A percentile compares a stretch with the other conserved stretches of the same genome.
These are phyloP conservation scores for Apophysomyces ossiformis DNA, from an alignment of 371 early-diverging fungal genomes.

Conservation along the genomic window DNA sequence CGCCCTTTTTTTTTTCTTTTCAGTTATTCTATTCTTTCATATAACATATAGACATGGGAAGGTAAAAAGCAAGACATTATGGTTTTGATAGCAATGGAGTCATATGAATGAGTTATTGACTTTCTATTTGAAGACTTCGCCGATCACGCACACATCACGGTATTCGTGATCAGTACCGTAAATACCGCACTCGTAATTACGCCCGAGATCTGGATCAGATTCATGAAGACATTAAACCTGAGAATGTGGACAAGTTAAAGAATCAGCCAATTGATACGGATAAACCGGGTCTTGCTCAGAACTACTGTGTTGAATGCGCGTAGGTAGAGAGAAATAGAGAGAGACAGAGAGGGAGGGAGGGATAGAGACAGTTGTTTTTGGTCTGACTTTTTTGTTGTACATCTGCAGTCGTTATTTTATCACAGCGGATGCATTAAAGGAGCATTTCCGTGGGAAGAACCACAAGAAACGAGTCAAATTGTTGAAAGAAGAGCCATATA, in stretches of 20 bases:
- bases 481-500: constrained; percentile 82
- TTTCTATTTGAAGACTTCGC: constrained; percentile 53
- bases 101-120: too few species aligned
- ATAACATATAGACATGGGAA: not conserved
- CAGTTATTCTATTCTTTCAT: not conserved
- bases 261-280: constrained; percentile 79
- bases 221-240: constrained; percentile 82
- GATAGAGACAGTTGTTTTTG: constrained; percentile 1
- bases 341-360: not conserved
- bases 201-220: constrained; percentile 92
- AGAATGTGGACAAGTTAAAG: constrained; percentile 64
- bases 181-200: constrained; percentile 68
- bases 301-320: constrained; percentile 89
- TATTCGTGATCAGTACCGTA: constrained; percentile 67
- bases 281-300: constrained; percentile 86
- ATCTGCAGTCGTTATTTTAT: constrained; percentile 54
- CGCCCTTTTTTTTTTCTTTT: not conserved
- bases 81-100: too few species aligned
- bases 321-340: constrained; percentile 38
- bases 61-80: not conserved
- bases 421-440: constrained; percentile 34
- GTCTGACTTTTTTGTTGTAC: constrained; percentile 1
- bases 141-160: constrained; percentile 74
- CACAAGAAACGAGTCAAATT: constrained; percentile 72
- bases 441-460: constrained; percentile 51